These are phyloP conservation scores for Neurospora hispaniola DNA, from an alignment of 495 filamentous ascomycete species.

Conservation along the genomic window DNA sequence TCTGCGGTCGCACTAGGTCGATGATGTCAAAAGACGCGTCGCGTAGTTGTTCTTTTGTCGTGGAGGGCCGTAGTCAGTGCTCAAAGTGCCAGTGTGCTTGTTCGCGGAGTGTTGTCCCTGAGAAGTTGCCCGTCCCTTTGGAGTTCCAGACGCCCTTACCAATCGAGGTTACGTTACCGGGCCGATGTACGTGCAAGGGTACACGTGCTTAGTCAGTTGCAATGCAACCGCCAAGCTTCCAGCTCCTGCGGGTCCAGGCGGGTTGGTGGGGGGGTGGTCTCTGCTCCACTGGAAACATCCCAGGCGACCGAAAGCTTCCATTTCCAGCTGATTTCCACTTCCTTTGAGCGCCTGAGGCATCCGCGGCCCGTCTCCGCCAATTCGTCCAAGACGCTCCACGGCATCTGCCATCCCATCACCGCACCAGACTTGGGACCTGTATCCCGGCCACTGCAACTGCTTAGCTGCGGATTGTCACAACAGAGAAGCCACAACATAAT, in stretches of 20 bases:
- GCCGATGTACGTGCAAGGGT: not conserved
- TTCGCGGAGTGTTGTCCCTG: not conserved
- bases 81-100: not conserved
- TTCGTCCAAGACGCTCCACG: constrained; percentile 10
- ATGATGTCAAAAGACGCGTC: not conserved
- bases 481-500: constrained; percentile 4
- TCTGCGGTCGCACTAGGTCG: not conserved
- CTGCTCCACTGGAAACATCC: not conserved
- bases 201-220: not conserved
- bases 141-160: not conserved
- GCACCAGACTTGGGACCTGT: constrained; percentile 1
- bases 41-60: not conserved
- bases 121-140: not conserved
- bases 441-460: not conserved
- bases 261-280: not conserved
- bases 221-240: not conserved
- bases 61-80: not conserved
- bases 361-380: not conserved
- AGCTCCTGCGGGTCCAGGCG: not conserved
- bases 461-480: constrained; percentile 7
- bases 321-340: not conserved
- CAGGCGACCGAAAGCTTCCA: not conserved
- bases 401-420: not conserved
- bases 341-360: constrained; percentile 10
- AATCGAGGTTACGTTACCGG: not conserved